Evolutionary conservation across 1,284 basidiomycete genomes (phyloP).

Genomic region (Apiotrichum montevideense): DNA sequence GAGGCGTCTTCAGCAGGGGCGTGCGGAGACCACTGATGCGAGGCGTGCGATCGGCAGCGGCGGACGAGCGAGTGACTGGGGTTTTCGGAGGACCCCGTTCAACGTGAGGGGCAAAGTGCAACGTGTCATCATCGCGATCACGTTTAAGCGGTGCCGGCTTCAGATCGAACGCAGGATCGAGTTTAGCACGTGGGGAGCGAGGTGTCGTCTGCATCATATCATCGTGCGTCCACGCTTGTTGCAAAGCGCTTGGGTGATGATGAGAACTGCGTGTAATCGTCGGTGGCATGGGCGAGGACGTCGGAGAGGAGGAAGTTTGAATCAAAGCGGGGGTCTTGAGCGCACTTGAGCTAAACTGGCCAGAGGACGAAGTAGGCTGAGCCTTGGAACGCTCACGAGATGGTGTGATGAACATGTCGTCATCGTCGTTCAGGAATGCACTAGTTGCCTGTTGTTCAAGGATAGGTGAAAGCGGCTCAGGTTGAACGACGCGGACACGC

Average conservation of each 20-base stretch:
- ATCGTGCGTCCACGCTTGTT: constrained; percentile 42
- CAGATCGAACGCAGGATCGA: constrained; percentile 41
- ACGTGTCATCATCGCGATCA: constrained; percentile 10
- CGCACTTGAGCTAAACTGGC: constrained; percentile 23
- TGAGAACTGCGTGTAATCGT: constrained; percentile 34
- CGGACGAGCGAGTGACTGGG: constrained; percentile 39
- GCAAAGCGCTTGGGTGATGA: constrained; percentile 36
- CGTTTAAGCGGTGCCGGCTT: constrained; percentile 26
- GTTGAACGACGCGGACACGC: constrained; percentile 30
- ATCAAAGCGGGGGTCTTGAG: constrained; percentile 43
- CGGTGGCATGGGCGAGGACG: constrained; percentile 45
- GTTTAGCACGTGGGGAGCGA: constrained; percentile 20
- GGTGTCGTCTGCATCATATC: constrained; percentile 26
- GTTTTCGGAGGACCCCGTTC: constrained; percentile 35
- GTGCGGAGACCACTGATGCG: constrained; percentile 27
- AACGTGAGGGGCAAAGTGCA: neutral
- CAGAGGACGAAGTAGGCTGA: neutral
- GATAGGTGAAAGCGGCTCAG: constrained; percentile 29
- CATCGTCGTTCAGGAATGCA: constrained; percentile 18
- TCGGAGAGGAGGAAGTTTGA: constrained; percentile 43
- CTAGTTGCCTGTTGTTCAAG: constrained; percentile 19
- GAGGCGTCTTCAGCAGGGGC: constrained; percentile 31
- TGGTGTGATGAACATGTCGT: constrained; percentile 38
- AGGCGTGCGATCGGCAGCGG: constrained; percentile 20
- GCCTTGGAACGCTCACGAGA: constrained; percentile 27